Percentiles rank a stretch among this genome's conserved stretches.
phyloP scores from a whole-genome alignment of 345 rosid genomes.

The Conringia planisiliqua region DNA sequence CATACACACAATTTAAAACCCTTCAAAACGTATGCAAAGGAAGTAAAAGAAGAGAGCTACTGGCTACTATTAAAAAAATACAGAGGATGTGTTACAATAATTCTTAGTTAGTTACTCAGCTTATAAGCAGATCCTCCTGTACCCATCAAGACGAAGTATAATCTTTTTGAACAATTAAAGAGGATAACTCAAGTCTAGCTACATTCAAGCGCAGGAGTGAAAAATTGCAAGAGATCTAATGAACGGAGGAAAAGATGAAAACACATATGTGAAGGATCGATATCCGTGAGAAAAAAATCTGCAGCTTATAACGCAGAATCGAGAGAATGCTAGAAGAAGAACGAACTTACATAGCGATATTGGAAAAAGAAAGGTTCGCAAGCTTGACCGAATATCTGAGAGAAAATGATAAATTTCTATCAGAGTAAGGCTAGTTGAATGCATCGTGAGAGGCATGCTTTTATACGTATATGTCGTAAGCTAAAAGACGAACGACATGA shows the following conservation, averaged over 20 bases:
- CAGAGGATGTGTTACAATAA: neutral
- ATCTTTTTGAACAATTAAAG: neutral
- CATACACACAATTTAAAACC: neutral
- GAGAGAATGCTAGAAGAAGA: neutral
- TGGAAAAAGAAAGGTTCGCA: neutral
- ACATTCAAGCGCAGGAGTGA: neutral
- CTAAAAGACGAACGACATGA: no score
- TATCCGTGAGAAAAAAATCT: neutral
- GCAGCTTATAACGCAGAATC: neutral
- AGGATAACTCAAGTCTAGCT: neutral
- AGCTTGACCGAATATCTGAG: neutral
- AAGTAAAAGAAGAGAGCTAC: neutral
- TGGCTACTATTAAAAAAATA: neutral
- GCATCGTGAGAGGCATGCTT: neutral
- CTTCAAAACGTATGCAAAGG: neutral
- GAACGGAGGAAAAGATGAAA: neutral
- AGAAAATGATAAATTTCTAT: neutral
- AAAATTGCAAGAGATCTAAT: neutral
- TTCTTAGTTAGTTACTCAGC: no score
- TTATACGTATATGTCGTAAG: neutral
- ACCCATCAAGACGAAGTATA: neutral
- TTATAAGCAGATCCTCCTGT: neutral
- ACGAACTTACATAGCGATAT: constrained; percentile 26
- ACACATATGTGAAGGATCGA: neutral
- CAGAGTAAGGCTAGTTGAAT: neutral